These are phyloP conservation scores for Apiotrichum domesticum DNA, from an alignment of 1,284 basidiomycete genomes.

Conservation along the genomic window DNA sequence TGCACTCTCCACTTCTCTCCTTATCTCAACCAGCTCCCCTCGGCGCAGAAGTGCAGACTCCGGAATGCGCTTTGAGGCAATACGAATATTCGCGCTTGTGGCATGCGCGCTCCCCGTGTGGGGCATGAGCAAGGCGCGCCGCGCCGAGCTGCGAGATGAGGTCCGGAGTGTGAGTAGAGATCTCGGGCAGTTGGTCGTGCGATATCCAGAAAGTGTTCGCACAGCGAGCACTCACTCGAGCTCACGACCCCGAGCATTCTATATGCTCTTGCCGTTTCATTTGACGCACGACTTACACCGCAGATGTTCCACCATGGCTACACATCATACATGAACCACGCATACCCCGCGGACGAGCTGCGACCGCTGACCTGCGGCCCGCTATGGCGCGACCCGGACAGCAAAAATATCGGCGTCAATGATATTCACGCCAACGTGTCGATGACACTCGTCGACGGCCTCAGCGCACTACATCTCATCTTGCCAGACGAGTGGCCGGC, in stretches of 20 bases:
- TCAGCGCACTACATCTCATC: conserved; percentile 39
- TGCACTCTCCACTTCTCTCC: too few relatives aligned
- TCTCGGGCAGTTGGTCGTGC: too few relatives aligned
- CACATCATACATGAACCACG: conserved; percentile 43
- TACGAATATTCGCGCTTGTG: too few relatives aligned
- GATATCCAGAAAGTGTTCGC: not conserved
- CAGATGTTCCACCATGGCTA: conserved; percentile 45
- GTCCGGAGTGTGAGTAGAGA: conserved; percentile 9
- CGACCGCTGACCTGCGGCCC: conserved; percentile 73
- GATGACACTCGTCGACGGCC: conserved; percentile 41
- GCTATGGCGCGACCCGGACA: conserved; percentile 28
- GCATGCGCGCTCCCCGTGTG: not conserved
- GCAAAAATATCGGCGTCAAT: conserved; percentile 49
- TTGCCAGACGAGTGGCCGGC: conserved; percentile 31
- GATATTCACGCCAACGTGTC: conserved; percentile 64
- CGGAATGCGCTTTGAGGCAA: too few relatives aligned
- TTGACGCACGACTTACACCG: not conserved
- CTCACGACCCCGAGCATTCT: too few relatives aligned
- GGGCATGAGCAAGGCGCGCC: conserved; percentile 3
- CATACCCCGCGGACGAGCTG: conserved; percentile 56
- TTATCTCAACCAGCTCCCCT: too few relatives aligned
- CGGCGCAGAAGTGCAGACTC: too few relatives aligned
- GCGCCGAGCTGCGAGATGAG: conserved; percentile 12
- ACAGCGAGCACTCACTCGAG: not conserved
- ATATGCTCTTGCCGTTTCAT: too few relatives aligned